phyloP scores from a whole-genome alignment of 306 rosid genomes.

The Pyrus pyrifolia region DNA sequence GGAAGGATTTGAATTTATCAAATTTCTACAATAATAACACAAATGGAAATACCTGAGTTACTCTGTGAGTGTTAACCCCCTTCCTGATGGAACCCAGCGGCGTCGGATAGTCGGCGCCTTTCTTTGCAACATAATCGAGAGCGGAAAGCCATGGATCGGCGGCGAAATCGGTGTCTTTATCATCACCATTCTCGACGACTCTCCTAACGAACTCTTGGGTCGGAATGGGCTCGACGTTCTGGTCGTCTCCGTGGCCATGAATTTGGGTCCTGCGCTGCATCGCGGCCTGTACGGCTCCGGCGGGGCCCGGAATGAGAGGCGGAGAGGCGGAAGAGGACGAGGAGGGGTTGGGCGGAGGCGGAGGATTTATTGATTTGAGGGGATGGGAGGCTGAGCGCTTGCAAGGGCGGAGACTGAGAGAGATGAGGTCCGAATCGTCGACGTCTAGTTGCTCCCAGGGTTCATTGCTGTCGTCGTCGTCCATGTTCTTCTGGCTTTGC shows the following conservation, averaged over 20 bases:
- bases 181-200: constrained; percentile 32
- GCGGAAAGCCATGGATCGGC: constrained; percentile 56
- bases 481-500: not conserved
- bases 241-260: not conserved
- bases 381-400: constrained; percentile 20
- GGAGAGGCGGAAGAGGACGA: not conserved
- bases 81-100: constrained; percentile 48
- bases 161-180: constrained; percentile 30
- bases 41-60: constrained; percentile 25
- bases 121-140: constrained; percentile 27
- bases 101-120: constrained; percentile 24
- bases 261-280: constrained; percentile 41
- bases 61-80: constrained; percentile 24
- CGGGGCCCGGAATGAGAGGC: constrained; percentile 69
- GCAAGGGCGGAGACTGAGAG: constrained; percentile 45
- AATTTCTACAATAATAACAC: not conserved
- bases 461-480: constrained; percentile 4
- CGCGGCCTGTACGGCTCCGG: constrained; percentile 66
- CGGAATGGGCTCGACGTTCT: constrained; percentile 30
- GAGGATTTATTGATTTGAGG: not conserved
- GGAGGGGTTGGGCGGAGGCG: not conserved
- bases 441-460: constrained; percentile 63
- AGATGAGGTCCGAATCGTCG: constrained; percentile 49
- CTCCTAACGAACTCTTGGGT: constrained; percentile 68
- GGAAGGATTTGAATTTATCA: not conserved